A percentile compares a stretch with the other conserved stretches of the same genome.
phyloP scores from a whole-genome alignment of 257 asterid species.

The Orobanche coerulescens region DNA sequence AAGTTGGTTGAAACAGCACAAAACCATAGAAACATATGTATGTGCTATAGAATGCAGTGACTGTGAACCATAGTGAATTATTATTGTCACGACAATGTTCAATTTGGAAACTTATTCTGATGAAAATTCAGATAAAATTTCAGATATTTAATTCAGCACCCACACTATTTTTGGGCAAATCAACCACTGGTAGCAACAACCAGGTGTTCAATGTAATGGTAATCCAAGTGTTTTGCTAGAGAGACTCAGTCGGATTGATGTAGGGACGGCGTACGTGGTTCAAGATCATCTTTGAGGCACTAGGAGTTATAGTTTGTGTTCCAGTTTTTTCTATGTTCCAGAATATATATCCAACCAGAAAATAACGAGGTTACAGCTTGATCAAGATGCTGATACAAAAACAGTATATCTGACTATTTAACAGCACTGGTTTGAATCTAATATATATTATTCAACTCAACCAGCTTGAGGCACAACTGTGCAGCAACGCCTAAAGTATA shows the following conservation, averaged over 20 bases:
- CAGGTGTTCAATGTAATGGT: background rate
- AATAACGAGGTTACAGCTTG: background rate
- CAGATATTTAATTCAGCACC: background rate
- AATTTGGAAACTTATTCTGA: background rate
- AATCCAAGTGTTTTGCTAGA: background rate
- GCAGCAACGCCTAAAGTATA: conserved; percentile 1
- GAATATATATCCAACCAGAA: background rate
- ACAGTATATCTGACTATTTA: background rate
- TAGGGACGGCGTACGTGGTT: background rate
- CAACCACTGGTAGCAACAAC: conserved; percentile 1
- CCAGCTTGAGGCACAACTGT: background rate
- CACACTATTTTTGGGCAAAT: conserved; percentile 1
- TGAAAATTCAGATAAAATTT: background rate
- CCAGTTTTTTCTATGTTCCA: conserved; percentile 14
- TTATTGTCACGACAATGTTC: background rate
- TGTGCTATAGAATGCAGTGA: background rate
- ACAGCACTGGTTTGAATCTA: background rate
- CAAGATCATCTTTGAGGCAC: conserved; percentile 8
- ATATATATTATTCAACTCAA: background rate
- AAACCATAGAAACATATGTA: background rate
- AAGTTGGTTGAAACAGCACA: conserved; percentile 6
- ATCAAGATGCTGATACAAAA: background rate
- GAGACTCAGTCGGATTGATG: background rate
- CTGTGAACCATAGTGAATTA: background rate
- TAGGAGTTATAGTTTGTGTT: background rate